Conservation (phyloP, 768 basidiomycete genomes). For the Kwoniella botswanensis region DNA sequence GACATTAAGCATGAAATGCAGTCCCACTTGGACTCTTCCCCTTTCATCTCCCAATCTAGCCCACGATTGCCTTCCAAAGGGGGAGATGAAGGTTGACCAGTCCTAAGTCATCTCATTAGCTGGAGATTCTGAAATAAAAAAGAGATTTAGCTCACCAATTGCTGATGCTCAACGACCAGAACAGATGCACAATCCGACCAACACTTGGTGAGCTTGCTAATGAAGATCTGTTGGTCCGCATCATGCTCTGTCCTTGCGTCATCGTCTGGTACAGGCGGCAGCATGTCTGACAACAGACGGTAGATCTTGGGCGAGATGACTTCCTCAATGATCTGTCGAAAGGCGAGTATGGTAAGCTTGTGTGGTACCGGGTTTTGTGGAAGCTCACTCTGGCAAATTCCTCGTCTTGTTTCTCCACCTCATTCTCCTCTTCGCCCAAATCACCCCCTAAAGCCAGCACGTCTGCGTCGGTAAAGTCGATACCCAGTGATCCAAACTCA, state of each 20-base stretch:
- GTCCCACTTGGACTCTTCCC: constrained; percentile 66
- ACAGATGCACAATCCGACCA: constrained; percentile 76
- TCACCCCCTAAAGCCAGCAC: constrained; percentile 66
- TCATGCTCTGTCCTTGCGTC: constrained; percentile 37
- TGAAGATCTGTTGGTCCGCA: constrained; percentile 55
- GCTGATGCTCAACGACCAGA: constrained; percentile 62
- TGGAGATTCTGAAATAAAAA: background rate
- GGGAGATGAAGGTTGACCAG: constrained; percentile 68
- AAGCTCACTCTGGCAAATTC: constrained; percentile 63
- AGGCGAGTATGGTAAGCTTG: background rate
- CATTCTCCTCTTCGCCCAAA: constrained; percentile 45
- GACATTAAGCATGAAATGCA: constrained; percentile 65
- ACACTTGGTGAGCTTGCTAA: constrained; percentile 69
- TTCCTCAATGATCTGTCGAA: constrained; percentile 63
- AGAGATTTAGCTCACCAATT: constrained; percentile 24
- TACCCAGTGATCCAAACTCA: constrained; percentile 67
- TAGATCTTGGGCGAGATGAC: constrained; percentile 66
- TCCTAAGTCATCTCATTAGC: constrained; percentile 59
- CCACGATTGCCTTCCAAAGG: constrained; percentile 65
- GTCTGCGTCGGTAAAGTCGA: constrained; percentile 69
- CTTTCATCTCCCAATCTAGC: constrained; percentile 64
- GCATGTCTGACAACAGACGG: constrained; percentile 64
- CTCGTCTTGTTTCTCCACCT: constrained; percentile 61
- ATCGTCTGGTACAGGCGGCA: constrained; percentile 45
- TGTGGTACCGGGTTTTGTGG: no score